Conservation (phyloP, 495 filamentous ascomycete species). For the Cairneyella variabilis region DNA sequence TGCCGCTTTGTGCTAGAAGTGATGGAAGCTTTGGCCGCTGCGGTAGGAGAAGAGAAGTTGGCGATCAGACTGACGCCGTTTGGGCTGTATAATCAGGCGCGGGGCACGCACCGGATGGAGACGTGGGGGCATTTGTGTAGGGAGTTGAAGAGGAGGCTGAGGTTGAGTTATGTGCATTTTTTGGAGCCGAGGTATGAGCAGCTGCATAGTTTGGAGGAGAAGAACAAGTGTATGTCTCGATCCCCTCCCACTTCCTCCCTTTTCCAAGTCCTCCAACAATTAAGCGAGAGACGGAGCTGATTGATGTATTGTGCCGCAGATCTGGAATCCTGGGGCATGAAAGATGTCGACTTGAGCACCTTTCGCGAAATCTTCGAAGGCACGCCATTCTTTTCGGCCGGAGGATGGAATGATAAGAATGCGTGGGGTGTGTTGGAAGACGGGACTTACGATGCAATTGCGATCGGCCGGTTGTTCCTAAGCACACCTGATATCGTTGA, state of each 20-base stretch:
- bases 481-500: conserved; percentile 21
- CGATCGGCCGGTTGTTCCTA: conserved; percentile 19
- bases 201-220: conserved; percentile 40
- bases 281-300: not conserved
- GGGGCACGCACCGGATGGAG: conserved; percentile 38
- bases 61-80: conserved; percentile 32
- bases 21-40: conserved; percentile 31
- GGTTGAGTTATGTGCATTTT: conserved; percentile 49
- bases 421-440: conserved; percentile 41
- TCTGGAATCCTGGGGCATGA: conserved; percentile 41
- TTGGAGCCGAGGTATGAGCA: conserved; percentile 53
- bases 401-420: conserved; percentile 45
- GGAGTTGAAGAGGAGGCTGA: conserved; percentile 42
- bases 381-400: conserved; percentile 45
- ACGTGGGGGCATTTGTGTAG: conserved; percentile 47
- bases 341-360: conserved; percentile 31
- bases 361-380: conserved; percentile 43
- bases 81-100: conserved; percentile 46
- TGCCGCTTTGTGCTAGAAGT: conserved; percentile 43
- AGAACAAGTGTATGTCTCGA: conserved; percentile 32
- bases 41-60: conserved; percentile 31
- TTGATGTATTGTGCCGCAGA: conserved; percentile 7
- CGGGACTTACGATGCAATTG: conserved; percentile 36
- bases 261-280: too few relatives aligned
- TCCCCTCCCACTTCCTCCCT: too few relatives aligned